Percentiles rank a stretch among this genome's conserved stretches.
phyloP scores from a whole-genome alignment of 176 grass and related monocot species.

The Urochloa ruziziensis region DNA sequence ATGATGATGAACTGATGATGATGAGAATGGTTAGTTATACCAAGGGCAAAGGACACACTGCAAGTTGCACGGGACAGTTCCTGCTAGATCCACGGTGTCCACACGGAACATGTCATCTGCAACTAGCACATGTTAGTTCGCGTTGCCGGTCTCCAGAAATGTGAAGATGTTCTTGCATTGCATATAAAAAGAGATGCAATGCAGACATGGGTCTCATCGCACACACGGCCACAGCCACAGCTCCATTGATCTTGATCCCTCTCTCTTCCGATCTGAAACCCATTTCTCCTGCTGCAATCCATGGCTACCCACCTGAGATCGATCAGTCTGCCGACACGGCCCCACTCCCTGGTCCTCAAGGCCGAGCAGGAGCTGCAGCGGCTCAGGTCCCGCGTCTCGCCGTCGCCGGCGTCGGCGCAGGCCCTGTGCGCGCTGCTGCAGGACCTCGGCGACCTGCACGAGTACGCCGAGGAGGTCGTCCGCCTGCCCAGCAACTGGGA shows the following conservation, averaged over 20 bases:
- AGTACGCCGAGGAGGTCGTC: slow-evolving; percentile 5
- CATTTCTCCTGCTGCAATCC: background rate
- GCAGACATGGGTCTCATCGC: no score
- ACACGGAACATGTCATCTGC: background rate
- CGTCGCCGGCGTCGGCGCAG: background rate
- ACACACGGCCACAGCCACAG: no score
- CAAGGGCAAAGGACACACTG: background rate
- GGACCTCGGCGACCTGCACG: slow-evolving; percentile 19
- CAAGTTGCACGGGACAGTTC: slow-evolving; percentile 28
- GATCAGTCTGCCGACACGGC: slow-evolving; percentile 17
- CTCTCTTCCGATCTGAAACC: no score
- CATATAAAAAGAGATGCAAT: no score
- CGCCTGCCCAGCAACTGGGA: slow-evolving; percentile 9
- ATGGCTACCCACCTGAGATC: slow-evolving; percentile 9
- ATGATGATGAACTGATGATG: background rate
- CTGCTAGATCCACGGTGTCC: slow-evolving; percentile 2
- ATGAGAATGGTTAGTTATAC: slow-evolving; percentile 1
- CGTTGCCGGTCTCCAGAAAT: background rate
- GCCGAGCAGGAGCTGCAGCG: slow-evolving; percentile 5
- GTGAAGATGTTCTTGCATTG: background rate
- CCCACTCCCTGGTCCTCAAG: slow-evolving; percentile 13
- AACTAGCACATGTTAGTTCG: slow-evolving; percentile 15
- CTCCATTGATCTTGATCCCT: background rate
- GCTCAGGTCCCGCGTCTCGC: background rate
- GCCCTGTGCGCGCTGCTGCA: background rate